These are phyloP conservation scores for Agaricus subrufescens DNA, from an alignment of 768 basidiomycete species.

Conservation along the genomic window DNA sequence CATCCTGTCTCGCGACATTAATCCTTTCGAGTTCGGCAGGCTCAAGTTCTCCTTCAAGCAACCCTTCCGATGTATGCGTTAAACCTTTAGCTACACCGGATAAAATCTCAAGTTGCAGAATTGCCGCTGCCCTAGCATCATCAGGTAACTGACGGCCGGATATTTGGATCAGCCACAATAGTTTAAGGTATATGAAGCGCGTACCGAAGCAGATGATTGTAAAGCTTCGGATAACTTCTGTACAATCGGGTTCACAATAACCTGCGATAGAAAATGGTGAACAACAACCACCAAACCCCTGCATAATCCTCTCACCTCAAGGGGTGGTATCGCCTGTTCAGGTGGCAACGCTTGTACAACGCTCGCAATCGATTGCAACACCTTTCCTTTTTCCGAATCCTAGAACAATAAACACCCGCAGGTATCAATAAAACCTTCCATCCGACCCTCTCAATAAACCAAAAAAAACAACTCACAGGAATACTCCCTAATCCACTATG, in stretches of 20 bases:
- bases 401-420: constrained; percentile 17
- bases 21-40: constrained; percentile 52
- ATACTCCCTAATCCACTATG: constrained; percentile 73
- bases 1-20: constrained; percentile 58
- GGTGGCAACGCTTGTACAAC: constrained; percentile 89
- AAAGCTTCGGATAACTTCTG: constrained; percentile 63
- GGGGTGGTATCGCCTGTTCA: constrained; percentile 68
- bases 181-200: constrained; percentile 11
- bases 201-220: constrained; percentile 47
- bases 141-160: constrained; percentile 54
- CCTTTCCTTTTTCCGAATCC: constrained; percentile 87
- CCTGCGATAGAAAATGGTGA: constrained; percentile 29
- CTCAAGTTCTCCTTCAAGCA: constrained; percentile 54
- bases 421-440: neutral
- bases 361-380: constrained; percentile 88
- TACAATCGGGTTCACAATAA: constrained; percentile 73
- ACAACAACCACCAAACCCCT: neutral
- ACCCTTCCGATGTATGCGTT: constrained; percentile 68
- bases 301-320: constrained; percentile 45
- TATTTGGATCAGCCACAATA: neutral
- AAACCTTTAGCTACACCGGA: constrained; percentile 86
- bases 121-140: constrained; percentile 59
- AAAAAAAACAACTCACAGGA: constrained; percentile 45
- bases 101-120: constrained; percentile 75
- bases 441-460: neutral